Percentiles rank a stretch among this genome's conserved stretches.
Conservation (phyloP, 768 basidiomycete genomes). For the Mycena amicta region DNA sequence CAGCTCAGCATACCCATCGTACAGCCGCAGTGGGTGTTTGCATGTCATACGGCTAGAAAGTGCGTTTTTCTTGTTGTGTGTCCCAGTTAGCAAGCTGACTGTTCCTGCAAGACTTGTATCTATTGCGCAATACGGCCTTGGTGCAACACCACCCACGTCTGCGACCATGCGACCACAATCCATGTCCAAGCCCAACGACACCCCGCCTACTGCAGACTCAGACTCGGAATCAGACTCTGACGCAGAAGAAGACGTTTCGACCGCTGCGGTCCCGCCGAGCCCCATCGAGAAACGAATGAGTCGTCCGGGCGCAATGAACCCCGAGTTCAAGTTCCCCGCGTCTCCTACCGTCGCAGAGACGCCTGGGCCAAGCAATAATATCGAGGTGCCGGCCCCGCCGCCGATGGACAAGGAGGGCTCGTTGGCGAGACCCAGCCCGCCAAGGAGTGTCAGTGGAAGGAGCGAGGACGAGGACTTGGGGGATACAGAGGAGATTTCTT, state of each 20-base stretch:
- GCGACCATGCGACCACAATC: constrained; percentile 51
- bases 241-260: constrained; percentile 34
- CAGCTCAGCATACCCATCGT: constrained; percentile 95
- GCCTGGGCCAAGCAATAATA: constrained; percentile 45
- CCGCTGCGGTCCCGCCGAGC: constrained; percentile 25
- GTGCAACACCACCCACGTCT: constrained; percentile 60
- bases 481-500: constrained; percentile 40
- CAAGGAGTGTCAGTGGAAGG: constrained; percentile 31
- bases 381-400: constrained; percentile 81
- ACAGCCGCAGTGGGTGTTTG: constrained; percentile 92
- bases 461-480: constrained; percentile 73
- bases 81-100: neutral
- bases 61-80: constrained; percentile 35
- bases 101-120: constrained; percentile 71
- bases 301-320: constrained; percentile 77
- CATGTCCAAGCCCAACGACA: constrained; percentile 60
- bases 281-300: constrained; percentile 43
- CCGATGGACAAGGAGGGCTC: constrained; percentile 71
- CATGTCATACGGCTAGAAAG: constrained; percentile 86
- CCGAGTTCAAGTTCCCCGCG: constrained; percentile 70
- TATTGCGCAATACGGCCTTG: constrained; percentile 82
- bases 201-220: constrained; percentile 11
- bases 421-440: constrained; percentile 10
- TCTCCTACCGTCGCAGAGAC: constrained; percentile 34
- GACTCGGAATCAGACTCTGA: constrained; percentile 36